A percentile compares a stretch with the other conserved stretches of the same genome.
These are phyloP conservation scores for Metschnikowia peoriensis DNA, from an alignment of 805 yeast genomes.

Conservation along the genomic window DNA sequence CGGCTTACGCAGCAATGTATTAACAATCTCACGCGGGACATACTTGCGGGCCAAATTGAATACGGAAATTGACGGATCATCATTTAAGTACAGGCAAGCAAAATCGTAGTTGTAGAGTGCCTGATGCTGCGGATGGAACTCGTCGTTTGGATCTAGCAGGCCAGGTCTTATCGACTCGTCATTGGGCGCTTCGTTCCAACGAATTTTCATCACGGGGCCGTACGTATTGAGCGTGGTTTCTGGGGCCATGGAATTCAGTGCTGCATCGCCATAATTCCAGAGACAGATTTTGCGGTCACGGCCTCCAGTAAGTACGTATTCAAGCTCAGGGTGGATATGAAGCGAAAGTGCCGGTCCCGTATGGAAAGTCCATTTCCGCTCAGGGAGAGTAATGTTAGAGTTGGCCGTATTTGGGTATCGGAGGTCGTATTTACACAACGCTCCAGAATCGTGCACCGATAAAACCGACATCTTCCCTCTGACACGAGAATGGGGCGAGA, in stretches of 20 bases:
- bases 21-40: constrained; percentile 68
- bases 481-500: constrained; percentile 48
- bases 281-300: constrained; percentile 80
- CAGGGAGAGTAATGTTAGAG: constrained; percentile 43
- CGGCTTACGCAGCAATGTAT: constrained; percentile 46
- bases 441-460: constrained; percentile 86
- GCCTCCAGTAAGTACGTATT: constrained; percentile 87
- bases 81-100: constrained; percentile 71
- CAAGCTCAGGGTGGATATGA: constrained; percentile 83
- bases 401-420: constrained; percentile 40
- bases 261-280: constrained; percentile 52
- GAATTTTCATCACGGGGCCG: constrained; percentile 72
- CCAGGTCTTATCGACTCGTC: constrained; percentile 28
- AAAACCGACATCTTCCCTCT: constrained; percentile 50
- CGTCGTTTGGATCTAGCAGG: constrained; percentile 9
- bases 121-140: constrained; percentile 9
- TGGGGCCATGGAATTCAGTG: constrained; percentile 42
- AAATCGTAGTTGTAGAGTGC: constrained; percentile 58
- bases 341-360: constrained; percentile 86
- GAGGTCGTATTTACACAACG: constrained; percentile 83
- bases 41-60: constrained; percentile 70
- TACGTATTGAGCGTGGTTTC: constrained; percentile 72
- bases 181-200: constrained; percentile 51
- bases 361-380: constrained; percentile 80
- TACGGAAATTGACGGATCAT: constrained; percentile 66